Evolutionary conservation across 176 grass and related monocot genomes (phyloP), one percentile per base, ranked within the genome.

Genomic region (Paspalum vaginatum): DNA sequence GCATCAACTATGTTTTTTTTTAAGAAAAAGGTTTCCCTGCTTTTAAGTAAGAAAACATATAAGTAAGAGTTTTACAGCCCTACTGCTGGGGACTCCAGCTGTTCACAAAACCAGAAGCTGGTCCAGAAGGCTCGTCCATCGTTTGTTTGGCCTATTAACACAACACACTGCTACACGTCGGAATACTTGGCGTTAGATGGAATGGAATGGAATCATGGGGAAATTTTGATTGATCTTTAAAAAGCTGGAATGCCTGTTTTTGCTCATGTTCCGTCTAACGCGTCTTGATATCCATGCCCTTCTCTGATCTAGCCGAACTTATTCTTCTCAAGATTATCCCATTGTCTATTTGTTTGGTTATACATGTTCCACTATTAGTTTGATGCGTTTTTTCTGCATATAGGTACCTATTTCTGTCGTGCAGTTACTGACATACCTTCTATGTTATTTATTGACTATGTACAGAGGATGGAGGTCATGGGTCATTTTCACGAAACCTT

Each of bases 401-500:
- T 10, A 18, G 8, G 7, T 7, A 63, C 12, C 47, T 61, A 1
- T 58, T 42, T 76, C 5, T 49, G 49, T 7, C 40, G 72, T 18
- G 22, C 21, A 65, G 16, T 83, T 50, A 27, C 17, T 39, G 24
- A 43, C 47, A 49, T 21, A 15, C 4, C n/a, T 82, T 26, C 17
- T 27, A 8, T 61, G 56, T 52, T 53, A 26, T 27, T 52, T 64
- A 43, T 72, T 42, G 37, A 46, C 64, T 49, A 72, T 78, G 56
- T 37, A 10, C 16, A 5, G 41, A 17, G 1, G 81, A 51, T 62
- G 51, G 32, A 13, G 71, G 51, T 32, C 65, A 66, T 81, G 58
- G 15, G 51, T 11, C 45, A 61, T 77, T 80, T 84, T 70, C 49
- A 20, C 88, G 86, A 2, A 79, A 32, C 61, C 61, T 94, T 43